Conservation (phyloP, 495 filamentous ascomycete genomes). For the Penicillium angulare region DNA sequence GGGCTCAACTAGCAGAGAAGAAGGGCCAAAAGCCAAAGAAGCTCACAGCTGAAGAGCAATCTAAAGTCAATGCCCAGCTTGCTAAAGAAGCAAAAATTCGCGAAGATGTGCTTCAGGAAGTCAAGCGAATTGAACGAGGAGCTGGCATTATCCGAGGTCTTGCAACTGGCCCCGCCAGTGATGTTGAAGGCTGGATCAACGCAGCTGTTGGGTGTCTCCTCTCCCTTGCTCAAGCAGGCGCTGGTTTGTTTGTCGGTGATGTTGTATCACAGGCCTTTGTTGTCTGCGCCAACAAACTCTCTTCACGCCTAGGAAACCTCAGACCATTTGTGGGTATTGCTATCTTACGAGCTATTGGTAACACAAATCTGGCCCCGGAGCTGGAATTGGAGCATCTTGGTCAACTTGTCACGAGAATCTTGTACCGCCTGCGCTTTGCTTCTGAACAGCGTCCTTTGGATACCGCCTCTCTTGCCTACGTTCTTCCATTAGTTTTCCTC, state of each 20-base stretch:
- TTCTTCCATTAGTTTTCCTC: slow-evolving; percentile 75
- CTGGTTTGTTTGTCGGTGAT: slow-evolving; percentile 75
- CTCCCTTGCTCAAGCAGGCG: slow-evolving; percentile 71
- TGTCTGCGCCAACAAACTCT: slow-evolving; percentile 67
- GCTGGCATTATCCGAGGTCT: slow-evolving; percentile 81
- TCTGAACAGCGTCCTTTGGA: slow-evolving; percentile 93
- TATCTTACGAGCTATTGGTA: slow-evolving; percentile 73
- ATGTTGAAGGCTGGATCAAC: slow-evolving; percentile 83
- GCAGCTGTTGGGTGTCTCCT: slow-evolving; percentile 69
- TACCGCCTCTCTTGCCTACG: slow-evolving; percentile 76
- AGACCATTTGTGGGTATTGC: slow-evolving; percentile 84
- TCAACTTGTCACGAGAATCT: slow-evolving; percentile 80
- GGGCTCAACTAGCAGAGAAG: slow-evolving; percentile 83
- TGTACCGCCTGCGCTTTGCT: slow-evolving; percentile 86
- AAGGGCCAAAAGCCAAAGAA: slow-evolving; percentile 88
- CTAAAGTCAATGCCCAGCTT: slow-evolving; percentile 88
- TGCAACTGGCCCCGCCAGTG: slow-evolving; percentile 79
- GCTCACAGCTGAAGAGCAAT: slow-evolving; percentile 80
- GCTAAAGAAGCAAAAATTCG: slow-evolving; percentile 82
- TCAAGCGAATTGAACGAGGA: slow-evolving; percentile 69
- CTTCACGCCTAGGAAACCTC: slow-evolving; percentile 70
- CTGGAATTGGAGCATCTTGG: slow-evolving; percentile 77
- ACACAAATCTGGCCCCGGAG: slow-evolving; percentile 66
- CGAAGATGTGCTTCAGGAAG: slow-evolving; percentile 61
- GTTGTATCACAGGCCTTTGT: slow-evolving; percentile 77